phyloP scores from a whole-genome alignment of 805 yeast species.

The Saturnispora gosingensis region DNA sequence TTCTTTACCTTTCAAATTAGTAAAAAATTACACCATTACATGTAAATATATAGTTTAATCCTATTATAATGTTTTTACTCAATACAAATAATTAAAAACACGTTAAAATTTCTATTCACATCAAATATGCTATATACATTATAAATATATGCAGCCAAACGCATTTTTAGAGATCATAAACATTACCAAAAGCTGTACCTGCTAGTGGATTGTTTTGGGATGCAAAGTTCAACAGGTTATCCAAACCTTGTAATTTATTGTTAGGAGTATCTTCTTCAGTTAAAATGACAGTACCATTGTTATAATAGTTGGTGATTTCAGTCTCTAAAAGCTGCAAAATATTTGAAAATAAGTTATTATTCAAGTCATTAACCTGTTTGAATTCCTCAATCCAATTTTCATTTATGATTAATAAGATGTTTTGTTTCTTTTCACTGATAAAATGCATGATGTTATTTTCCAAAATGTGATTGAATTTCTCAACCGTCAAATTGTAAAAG shows the following conservation, averaged over 20 bases:
- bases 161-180: slow-evolving; percentile 4
- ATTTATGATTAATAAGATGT: slow-evolving; percentile 25
- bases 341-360: slow-evolving; percentile 21
- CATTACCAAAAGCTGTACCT: slow-evolving; percentile 22
- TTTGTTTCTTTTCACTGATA: slow-evolving; percentile 25
- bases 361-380: slow-evolving; percentile 23
- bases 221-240: slow-evolving; percentile 24
- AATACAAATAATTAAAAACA: neutral
- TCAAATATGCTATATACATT: neutral
- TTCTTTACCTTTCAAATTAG: neutral
- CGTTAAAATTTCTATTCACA: neutral
- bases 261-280: neutral
- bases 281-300: slow-evolving; percentile 16
- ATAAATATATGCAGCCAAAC: neutral
- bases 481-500: slow-evolving; percentile 28
- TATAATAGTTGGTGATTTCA: slow-evolving; percentile 22
- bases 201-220: slow-evolving; percentile 24
- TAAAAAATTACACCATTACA: neutral
- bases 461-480: slow-evolving; percentile 27
- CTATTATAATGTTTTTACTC: neutral
- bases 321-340: slow-evolving; percentile 19
- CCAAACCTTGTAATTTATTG: slow-evolving; percentile 20
- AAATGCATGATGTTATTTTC: slow-evolving; percentile 20
- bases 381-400: slow-evolving; percentile 26
- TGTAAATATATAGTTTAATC: neutral